Conservation (phyloP, 2,329 filamentous ascomycete genomes). For the Zymoseptoria crescenta region DNA sequence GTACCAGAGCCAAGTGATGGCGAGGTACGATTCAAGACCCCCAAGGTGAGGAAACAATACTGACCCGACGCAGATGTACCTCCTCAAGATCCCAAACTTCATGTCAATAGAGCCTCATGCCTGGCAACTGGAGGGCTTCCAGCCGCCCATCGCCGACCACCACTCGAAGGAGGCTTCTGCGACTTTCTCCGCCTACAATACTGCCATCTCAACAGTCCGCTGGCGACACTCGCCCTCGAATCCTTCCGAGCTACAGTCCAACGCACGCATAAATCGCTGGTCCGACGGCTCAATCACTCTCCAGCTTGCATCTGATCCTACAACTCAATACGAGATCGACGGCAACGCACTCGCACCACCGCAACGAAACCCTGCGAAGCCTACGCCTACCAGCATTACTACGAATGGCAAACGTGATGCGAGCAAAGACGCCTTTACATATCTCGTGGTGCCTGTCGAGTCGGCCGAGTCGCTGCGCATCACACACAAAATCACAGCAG, state of each 20-base stretch:
- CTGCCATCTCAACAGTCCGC: constrained; percentile 59
- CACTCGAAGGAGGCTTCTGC: constrained; percentile 41
- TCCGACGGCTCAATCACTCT: constrained; percentile 71
- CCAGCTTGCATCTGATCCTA: constrained; percentile 59
- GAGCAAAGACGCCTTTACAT: constrained; percentile 65
- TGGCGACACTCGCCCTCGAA: constrained; percentile 61
- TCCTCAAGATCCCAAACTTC: constrained; percentile 65
- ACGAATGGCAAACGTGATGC: constrained; percentile 32
- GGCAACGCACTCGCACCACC: constrained; percentile 62
- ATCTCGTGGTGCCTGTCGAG: constrained; percentile 64
- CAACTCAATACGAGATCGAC: constrained; percentile 65
- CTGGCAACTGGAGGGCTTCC: constrained; percentile 60
- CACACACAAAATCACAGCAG: constrained; percentile 67
- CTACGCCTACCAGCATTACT: constrained; percentile 38
- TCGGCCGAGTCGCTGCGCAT: constrained; percentile 61
- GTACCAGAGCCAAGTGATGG: constrained; percentile 64
- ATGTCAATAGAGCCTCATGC: constrained; percentile 60
- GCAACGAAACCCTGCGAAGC: constrained; percentile 41
- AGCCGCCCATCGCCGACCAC: constrained; percentile 53
- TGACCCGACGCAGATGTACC: constrained; percentile 49
- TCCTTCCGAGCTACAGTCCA: constrained; percentile 62
- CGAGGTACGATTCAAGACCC: constrained; percentile 44
- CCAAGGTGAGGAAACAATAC: not conserved
- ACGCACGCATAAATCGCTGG: constrained; percentile 68
- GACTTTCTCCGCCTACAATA: constrained; percentile 53